Conservation (phyloP, 768 basidiomycete genomes). For the Phaffia tasmanica region DNA sequence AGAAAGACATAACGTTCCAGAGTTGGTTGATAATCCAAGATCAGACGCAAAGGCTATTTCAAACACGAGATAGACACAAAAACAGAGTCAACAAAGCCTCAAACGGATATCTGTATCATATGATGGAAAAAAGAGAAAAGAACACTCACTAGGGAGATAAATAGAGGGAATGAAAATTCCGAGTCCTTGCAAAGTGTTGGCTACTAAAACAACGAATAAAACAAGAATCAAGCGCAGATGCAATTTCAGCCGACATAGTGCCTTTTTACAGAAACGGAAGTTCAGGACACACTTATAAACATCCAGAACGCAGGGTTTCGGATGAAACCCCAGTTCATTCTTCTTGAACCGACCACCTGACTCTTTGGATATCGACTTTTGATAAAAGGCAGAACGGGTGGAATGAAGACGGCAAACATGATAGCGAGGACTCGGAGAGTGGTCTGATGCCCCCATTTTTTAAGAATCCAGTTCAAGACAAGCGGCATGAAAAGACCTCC, state of each 20-base stretch:
- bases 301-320: constrained; percentile 1
- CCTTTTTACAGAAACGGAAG: background rate
- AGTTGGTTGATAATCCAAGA: background rate
- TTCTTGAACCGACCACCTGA: background rate
- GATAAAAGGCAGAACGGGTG: constrained; percentile 2
- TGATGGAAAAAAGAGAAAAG: too few species aligned
- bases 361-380: background rate
- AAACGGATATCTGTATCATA: too few species aligned
- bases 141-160: background rate
- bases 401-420: background rate
- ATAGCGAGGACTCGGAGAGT: constrained; percentile 4
- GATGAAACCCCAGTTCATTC: background rate
- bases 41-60: constrained; percentile 1
- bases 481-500: constrained; percentile 4
- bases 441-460: background rate
- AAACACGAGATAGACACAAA: too few species aligned
- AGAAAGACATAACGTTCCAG: constrained; percentile 11
- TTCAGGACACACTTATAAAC: background rate
- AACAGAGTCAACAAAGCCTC: too few species aligned
- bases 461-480: background rate
- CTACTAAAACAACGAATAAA: background rate
- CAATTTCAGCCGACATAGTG: too few species aligned
- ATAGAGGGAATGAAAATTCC: background rate
- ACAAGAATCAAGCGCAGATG: too few species aligned
- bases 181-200: background rate